phyloP scores from a whole-genome alignment of 2,329 filamentous ascomycete genomes.

The Aspergillus unguis region DNA sequence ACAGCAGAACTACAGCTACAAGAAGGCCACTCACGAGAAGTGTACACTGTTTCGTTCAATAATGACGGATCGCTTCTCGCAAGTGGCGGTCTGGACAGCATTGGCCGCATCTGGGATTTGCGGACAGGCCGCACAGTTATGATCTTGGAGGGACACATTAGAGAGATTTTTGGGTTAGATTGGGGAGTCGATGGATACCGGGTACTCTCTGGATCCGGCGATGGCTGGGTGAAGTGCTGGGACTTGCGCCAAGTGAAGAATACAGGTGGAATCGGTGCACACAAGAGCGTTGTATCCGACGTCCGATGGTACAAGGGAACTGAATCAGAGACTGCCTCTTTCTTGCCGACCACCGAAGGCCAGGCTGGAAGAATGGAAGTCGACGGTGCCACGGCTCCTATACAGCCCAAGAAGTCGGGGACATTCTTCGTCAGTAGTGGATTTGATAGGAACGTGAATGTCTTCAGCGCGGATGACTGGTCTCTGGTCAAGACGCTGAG shows the following conservation, averaged over 20 bases:
- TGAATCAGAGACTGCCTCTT: constrained; percentile 65
- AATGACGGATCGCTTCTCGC: constrained; percentile 85
- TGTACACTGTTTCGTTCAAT: constrained; percentile 88
- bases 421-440: constrained; percentile 89
- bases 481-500: constrained; percentile 79
- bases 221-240: constrained; percentile 98
- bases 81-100: constrained; percentile 89
- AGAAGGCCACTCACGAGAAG: constrained; percentile 91
- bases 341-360: constrained; percentile 57
- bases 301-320: constrained; percentile 88
- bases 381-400: constrained; percentile 29
- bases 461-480: constrained; percentile 97
- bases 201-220: constrained; percentile 86
- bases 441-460: constrained; percentile 91
- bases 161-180: constrained; percentile 87
- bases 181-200: constrained; percentile 90
- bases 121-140: constrained; percentile 90
- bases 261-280: constrained; percentile 81
- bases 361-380: constrained; percentile 57
- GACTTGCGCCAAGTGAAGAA: constrained; percentile 85
- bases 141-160: constrained; percentile 90
- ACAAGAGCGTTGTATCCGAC: constrained; percentile 87
- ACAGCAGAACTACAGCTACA: constrained; percentile 81
- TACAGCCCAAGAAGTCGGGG: constrained; percentile 76
- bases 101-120: constrained; percentile 92